Conservation (phyloP, 805 yeast genomes). For the Kodamaea laetipori region DNA sequence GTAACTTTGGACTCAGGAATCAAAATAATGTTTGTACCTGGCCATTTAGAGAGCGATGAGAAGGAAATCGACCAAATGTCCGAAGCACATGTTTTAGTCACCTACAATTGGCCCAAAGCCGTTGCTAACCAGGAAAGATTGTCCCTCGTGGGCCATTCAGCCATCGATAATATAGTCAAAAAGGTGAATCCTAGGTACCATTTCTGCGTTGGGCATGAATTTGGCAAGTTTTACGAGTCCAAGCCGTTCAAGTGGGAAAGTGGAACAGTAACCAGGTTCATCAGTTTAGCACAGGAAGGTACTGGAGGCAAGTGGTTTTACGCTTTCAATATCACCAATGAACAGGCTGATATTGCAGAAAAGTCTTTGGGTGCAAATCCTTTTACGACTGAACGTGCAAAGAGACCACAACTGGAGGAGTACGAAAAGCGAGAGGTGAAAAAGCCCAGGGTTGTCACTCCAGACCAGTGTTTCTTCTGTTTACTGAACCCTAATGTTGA, state of each 20-base stretch:
- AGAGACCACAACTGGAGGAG: constrained; percentile 17
- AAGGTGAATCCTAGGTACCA: constrained; percentile 63
- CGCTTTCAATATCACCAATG: constrained; percentile 52
- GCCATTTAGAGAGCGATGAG: constrained; percentile 15
- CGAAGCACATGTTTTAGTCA: constrained; percentile 54
- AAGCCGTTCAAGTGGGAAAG: constrained; percentile 59
- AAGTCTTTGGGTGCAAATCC: constrained; percentile 27
- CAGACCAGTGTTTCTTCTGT: constrained; percentile 77
- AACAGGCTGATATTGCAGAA: constrained; percentile 17
- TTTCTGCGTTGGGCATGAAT: constrained; percentile 55
- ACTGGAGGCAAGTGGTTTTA: constrained; percentile 66
- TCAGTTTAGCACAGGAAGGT: constrained; percentile 64
- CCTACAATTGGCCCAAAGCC: constrained; percentile 60
- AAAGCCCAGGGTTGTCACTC: constrained; percentile 48
- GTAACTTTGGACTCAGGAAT: constrained; percentile 32
- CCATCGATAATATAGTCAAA: constrained; percentile 49
- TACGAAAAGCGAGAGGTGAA: constrained; percentile 14
- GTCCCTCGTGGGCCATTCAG: constrained; percentile 44
- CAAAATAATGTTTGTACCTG: constrained; percentile 48
- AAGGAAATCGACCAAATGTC: constrained; percentile 15
- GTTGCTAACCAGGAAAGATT: constrained; percentile 49
- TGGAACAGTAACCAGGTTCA: constrained; percentile 55
- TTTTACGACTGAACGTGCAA: constrained; percentile 16
- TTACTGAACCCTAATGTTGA: constrained; percentile 76
- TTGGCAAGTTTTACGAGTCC: constrained; percentile 54